These are phyloP conservation scores for Trifolium dubium DNA, from an alignment of 306 rosid species.

Conservation along the genomic window DNA sequence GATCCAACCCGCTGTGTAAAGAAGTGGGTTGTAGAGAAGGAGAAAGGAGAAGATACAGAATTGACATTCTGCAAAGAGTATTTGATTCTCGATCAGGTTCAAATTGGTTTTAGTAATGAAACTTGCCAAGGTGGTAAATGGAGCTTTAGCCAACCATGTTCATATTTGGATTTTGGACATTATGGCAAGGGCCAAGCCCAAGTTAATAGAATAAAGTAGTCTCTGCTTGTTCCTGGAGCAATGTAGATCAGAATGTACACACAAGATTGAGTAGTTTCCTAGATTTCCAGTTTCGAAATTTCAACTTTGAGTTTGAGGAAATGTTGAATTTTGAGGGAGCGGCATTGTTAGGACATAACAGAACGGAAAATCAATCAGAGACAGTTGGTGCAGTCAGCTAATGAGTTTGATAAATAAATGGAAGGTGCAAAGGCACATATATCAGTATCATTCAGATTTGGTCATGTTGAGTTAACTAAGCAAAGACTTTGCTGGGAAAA, in stretches of 20 bases:
- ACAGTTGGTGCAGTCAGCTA: background rate
- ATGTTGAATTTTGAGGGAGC: constrained; percentile 13
- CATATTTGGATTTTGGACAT: background rate
- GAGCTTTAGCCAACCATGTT: background rate
- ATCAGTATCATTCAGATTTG: constrained; percentile 17
- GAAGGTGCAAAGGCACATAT: background rate
- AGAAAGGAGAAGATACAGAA: background rate
- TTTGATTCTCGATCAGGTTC: constrained; percentile 15
- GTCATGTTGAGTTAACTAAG: background rate
- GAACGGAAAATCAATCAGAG: background rate
- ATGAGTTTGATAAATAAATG: constrained; percentile 1
- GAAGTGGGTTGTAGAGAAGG: constrained; percentile 2
- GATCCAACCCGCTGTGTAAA: background rate
- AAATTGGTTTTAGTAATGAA: constrained; percentile 1
- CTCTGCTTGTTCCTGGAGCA: background rate
- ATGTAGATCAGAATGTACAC: background rate
- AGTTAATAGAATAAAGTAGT: background rate
- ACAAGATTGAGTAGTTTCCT: background rate
- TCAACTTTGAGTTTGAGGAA: background rate
- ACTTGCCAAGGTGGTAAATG: constrained; percentile 1
- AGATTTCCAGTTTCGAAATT: constrained; percentile 19
- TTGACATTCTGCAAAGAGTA: constrained; percentile 18
- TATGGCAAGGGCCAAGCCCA: background rate
- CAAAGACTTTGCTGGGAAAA: background rate
- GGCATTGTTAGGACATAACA: background rate